Base-by-base conservation (phyloP, 345 rosid species). In the Linum trigynum region DNA sequence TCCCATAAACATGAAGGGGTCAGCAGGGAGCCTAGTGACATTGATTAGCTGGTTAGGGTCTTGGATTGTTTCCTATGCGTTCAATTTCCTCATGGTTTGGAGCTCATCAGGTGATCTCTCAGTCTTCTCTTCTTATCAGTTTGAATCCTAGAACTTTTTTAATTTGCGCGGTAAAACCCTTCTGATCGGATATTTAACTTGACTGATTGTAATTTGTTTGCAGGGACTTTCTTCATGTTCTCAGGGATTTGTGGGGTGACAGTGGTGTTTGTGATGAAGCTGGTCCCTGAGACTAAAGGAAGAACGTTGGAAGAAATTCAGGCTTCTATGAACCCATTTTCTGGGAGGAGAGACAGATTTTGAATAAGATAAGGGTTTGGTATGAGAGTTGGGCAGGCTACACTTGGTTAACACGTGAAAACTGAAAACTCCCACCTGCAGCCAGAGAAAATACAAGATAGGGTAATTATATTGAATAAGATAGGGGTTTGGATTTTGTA, bases 11-110 rank as follows among this genome's bases (percentile, higher is more conserved):
- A 78, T 87, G 80, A 91, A 87, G 66, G 96, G 87, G 3, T 78
- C 89, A 43, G 91, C 95, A 39, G 98, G 95, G 63, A 91, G 95
- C 73, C 78, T 91, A 3, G 90, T 90, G 81, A 83, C 88, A 55
- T 61, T 91, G 53, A 83, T 85, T 23, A 89, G 85, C 77, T 89
- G 98, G 98, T 72, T 85, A 39, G 83, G 86, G 38, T 84, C 92
- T 65, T 89, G 96, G 98, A 79, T 89, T 35, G 66, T 87, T 56
- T 71, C 98, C 57, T 91, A 69, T 45, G 60, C 86, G 39, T 86
- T 89, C 74, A 91, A 84, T 70, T 87, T 89, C 79, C 12, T 82
- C 65, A 74, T 84, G 66, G 74, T 72, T 32, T 82, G 92, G 89
- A 84, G 84, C 61, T 73, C 79, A 51, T 51, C 84, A 40, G 89